Conservation (phyloP, 345 rosid species). For the Geranium rotundifolium region DNA sequence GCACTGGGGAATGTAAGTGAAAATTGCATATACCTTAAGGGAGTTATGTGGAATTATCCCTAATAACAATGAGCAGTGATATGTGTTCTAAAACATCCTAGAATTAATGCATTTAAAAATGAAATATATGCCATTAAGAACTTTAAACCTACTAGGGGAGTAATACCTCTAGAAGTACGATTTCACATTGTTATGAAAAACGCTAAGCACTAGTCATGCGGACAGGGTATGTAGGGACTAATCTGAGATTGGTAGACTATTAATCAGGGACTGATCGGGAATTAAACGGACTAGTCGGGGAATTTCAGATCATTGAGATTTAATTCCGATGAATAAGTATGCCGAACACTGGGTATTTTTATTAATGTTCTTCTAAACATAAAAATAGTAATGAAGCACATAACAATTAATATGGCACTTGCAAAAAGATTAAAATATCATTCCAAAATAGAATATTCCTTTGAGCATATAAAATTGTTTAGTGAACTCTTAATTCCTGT, state of each 20-base stretch:
- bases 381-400: neutral
- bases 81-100: neutral
- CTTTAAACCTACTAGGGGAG: neutral
- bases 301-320: too few species aligned
- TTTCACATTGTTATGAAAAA: too few species aligned
- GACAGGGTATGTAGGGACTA: too few species aligned
- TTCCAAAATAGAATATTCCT: neutral
- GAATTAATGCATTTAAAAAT: neutral
- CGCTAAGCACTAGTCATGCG: too few species aligned
- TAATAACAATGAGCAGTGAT: neutral
- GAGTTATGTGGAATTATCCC: too few species aligned
- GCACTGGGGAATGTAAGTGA: too few species aligned
- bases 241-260: too few species aligned
- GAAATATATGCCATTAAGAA: too few species aligned
- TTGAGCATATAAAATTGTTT: neutral
- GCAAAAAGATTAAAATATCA: too few species aligned
- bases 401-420: neutral
- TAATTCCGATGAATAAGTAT: neutral
- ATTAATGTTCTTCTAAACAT: neutral
- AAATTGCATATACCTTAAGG: too few species aligned
- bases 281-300: too few species aligned
- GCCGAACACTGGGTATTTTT: neutral
- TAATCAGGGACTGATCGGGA: too few species aligned
- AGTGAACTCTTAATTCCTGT: neutral
- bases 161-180: neutral